Percentiles rank a stretch among this genome's conserved stretches.
These are phyloP conservation scores for Apiotrichum akiyoshidainum DNA, from an alignment of 1,284 basidiomycete genomes.

Conservation along the genomic window DNA sequence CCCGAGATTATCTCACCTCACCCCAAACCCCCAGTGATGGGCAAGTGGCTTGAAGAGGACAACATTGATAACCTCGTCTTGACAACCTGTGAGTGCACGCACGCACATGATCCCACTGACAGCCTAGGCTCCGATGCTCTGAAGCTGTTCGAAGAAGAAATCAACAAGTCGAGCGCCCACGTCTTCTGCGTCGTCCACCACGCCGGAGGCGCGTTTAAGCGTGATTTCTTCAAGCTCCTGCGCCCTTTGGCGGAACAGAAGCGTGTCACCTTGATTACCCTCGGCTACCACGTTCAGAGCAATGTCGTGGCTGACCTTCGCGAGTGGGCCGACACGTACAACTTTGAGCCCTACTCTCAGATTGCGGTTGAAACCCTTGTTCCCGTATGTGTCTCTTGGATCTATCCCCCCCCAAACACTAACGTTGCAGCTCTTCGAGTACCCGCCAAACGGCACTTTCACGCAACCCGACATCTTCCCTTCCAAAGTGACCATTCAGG, in stretches of 20 bases:
- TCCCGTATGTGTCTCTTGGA: not conserved
- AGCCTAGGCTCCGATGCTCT: slow-evolving; percentile 6
- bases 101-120: not conserved
- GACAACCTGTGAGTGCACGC: slow-evolving; percentile 9
- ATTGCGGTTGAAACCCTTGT: slow-evolving; percentile 3
- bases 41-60: slow-evolving; percentile 3
- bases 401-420: not conserved
- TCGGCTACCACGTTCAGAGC: slow-evolving; percentile 5
- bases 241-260: not conserved
- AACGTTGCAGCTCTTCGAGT: slow-evolving; percentile 4
- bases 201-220: not conserved
- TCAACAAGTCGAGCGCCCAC: slow-evolving; percentile 1
- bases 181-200: slow-evolving; percentile 15
- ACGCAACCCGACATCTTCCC: slow-evolving; percentile 1
- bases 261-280: slow-evolving; percentile 1
- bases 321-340: slow-evolving; percentile 7
- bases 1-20: slow-evolving; percentile 1
- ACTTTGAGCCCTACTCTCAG: not conserved
- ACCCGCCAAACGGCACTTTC: not conserved
- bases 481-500: slow-evolving; percentile 10
- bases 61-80: slow-evolving; percentile 7
- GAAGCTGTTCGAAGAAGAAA: not conserved
- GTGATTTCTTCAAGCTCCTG: not conserved
- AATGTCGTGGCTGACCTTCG: not conserved
- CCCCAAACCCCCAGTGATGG: not conserved